Evolutionary conservation across 768 basidiomycete genomes (phyloP), one percentile per base, ranked within the genome.

Genomic region (Russula vinacea): DNA sequence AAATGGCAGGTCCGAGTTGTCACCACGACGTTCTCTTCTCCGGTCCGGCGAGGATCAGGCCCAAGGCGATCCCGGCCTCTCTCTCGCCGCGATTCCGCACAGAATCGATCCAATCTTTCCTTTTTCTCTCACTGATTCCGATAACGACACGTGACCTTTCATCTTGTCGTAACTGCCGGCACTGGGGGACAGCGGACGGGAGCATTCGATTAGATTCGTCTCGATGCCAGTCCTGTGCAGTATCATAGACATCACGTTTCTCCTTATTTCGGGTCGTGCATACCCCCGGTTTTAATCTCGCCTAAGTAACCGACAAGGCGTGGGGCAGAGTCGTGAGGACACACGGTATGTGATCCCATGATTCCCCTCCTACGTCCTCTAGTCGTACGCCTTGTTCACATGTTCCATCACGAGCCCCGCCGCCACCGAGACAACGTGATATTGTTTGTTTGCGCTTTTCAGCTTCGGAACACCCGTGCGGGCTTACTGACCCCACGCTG

Each of bases 21-120:
- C 64, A 65, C 64, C 64, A 65, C 64, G 32, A 61, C 59, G 59
- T 65, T 56, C 49, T 54, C 49, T 61, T 51, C 33, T 11, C 45
- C 45, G 45, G 45, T 47, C 45, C 45, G 45, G 45, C 44, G n/a
- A 19, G 7, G 19, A 44, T 44, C n/a, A 10, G 29, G 29, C 44
- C 7, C 1, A 4, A 40, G 14, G 17, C 42, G 7, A 42, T 42
- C 42, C 42, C 17, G 7, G 16, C 16, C 16, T 42, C 16, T 16
- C 39, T 39, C 29, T 29, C 29, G 29, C 29, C 29, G 29, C 29
- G n/a, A 2, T 5, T 29, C 29, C 29, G 29, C 29, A 29, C 29
- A 5, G 29, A 29, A 29, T 29, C 29, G 29, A 29, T 29, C 5
- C 29, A 29, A 29, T 29, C 29, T 29, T 29, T 29, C 29, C 29